Conservation (phyloP, 805 yeast genomes). For the Scheffersomyces stipitis region DNA sequence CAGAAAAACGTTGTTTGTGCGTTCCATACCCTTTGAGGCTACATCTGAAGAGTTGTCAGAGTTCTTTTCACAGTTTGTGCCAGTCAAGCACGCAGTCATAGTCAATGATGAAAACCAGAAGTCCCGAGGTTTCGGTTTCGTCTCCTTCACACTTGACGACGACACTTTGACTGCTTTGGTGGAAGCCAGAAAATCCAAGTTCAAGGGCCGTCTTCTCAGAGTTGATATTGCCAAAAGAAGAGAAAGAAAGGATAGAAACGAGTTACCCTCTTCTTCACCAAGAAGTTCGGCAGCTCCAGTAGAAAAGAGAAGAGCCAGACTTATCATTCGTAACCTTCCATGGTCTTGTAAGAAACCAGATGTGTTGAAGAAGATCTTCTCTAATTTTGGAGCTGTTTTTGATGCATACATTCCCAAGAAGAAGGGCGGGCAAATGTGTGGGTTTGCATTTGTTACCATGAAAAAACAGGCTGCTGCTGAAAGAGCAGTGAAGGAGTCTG, state of each 20-base stretch:
- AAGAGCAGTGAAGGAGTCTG: slow-evolving; percentile 71
- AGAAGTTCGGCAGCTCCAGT: slow-evolving; percentile 31
- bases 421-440: slow-evolving; percentile 84
- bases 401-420: slow-evolving; percentile 90
- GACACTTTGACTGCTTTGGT: slow-evolving; percentile 78
- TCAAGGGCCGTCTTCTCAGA: slow-evolving; percentile 64
- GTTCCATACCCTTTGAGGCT: slow-evolving; percentile 79
- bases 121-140: slow-evolving; percentile 95
- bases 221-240: slow-evolving; percentile 92
- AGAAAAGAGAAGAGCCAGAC: slow-evolving; percentile 81
- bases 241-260: slow-evolving; percentile 55
- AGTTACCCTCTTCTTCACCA: slow-evolving; percentile 4
- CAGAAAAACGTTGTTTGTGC: slow-evolving; percentile 74
- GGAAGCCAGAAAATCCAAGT: slow-evolving; percentile 62
- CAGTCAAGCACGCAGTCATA: slow-evolving; percentile 91
- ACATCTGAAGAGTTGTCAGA: slow-evolving; percentile 80
- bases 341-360: slow-evolving; percentile 89
- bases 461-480: slow-evolving; percentile 74
- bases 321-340: slow-evolving; percentile 89
- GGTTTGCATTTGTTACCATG: slow-evolving; percentile 95
- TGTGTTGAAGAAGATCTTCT: slow-evolving; percentile 66
- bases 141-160: slow-evolving; percentile 79
- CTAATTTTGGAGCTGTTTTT: slow-evolving; percentile 78
- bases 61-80: slow-evolving; percentile 88
- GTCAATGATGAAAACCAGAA: slow-evolving; percentile 75